These are phyloP conservation scores for Saturnispora ahearnii DNA, from an alignment of 805 yeast species.

Conservation along the genomic window DNA sequence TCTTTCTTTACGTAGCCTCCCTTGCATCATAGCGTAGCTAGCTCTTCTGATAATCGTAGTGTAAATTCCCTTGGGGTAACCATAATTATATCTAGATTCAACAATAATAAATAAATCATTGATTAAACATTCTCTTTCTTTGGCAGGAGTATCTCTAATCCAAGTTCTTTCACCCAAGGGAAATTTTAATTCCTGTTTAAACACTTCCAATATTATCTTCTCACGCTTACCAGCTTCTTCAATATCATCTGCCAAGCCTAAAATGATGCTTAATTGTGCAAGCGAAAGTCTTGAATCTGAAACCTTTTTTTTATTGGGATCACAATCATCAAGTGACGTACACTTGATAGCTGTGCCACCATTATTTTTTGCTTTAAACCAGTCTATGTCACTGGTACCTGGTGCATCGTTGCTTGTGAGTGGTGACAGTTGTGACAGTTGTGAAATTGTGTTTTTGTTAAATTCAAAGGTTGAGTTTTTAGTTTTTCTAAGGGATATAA, in stretches of 20 bases:
- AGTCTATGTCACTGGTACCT: background rate
- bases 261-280: conserved; percentile 43
- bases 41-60: conserved; percentile 76
- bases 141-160: conserved; percentile 66
- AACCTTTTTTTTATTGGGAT: conserved; percentile 16
- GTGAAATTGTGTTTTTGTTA: background rate
- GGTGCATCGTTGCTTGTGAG: background rate
- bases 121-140: conserved; percentile 41
- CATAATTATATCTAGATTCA: conserved; percentile 37
- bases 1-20: conserved; percentile 60
- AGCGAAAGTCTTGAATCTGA: conserved; percentile 50
- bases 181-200: conserved; percentile 53
- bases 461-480: background rate
- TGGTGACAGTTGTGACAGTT: background rate
- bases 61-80: conserved; percentile 44
- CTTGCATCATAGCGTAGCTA: conserved; percentile 72
- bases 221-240: conserved; percentile 52
- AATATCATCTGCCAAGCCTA: conserved; percentile 39
- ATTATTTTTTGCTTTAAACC: background rate
- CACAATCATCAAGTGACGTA: background rate
- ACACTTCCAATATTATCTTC: conserved; percentile 40
- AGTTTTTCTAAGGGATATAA: no score
- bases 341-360: background rate
- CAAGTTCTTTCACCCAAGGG: conserved; percentile 73
- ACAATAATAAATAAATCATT: conserved; percentile 41